Base-by-base conservation (phyloP, 768 basidiomycete species). In the Boletus barrowsii region DNA sequence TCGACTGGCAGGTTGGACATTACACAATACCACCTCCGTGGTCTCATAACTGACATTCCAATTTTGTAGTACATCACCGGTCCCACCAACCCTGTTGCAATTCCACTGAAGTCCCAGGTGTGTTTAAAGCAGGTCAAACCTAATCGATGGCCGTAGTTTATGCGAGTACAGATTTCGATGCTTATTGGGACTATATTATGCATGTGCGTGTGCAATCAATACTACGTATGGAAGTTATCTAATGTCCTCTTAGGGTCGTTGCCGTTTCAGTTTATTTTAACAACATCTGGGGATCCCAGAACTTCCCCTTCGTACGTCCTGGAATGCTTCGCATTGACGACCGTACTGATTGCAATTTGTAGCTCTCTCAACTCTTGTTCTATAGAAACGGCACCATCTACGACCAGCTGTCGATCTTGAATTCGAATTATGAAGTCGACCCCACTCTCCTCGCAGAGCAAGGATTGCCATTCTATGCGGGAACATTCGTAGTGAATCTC, bases 201-300 rank as follows among this genome's bases (percentile, higher is more conserved):
- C 77, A 76, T 79, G 80, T 83, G 49, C 42, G 76, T 57, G 10
- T 51, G 15, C 3, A 44, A 36, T 18, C 2, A 18, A 39, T 17
- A 15, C 15, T 17, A 2, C n/a, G 4, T 39, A 17, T 15, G 26
- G 4, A 17, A 11, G 15, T 22, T 39, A 18, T 45, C 57, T 59
- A 37, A 63, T 11, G 5, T 24, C 3, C 1, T 36, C 57, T 22
- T 56, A 64, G 63, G 61, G 70, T 54, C 59, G 71, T 67, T 68
- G 77, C 55, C 57, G 72, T 49, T 20, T 15, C 68, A 0, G 59
- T 75, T 3, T 80, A 72, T 57, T 76, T 75, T 10, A 73, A 65
- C 41, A 84, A 87, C 54, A 68, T 76, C 11, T 86, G 83, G 84
- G 66, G 79, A 42, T 78, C 77, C 2, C 77, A 81, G 60, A 78